A percentile compares a stretch with the other conserved stretches of the same genome.
These are phyloP conservation scores for Podospora bellae-mahoneyi DNA, from an alignment of 495 filamentous ascomycete species.

Conservation along the genomic window DNA sequence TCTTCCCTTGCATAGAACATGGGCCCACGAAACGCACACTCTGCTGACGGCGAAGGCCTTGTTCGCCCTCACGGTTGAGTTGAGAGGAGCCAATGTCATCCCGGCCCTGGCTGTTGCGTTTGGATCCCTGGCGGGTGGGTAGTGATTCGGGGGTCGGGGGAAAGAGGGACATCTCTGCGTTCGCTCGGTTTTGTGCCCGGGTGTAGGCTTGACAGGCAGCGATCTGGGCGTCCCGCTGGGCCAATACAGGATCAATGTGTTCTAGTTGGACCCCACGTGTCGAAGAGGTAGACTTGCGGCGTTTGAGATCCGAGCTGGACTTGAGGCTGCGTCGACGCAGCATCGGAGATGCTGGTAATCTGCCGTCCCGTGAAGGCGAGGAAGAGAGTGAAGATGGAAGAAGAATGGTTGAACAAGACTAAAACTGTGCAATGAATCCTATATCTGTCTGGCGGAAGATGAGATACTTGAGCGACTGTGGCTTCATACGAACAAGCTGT, in stretches of 20 bases:
- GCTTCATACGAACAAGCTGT: neutral
- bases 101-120: neutral
- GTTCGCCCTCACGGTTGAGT: constrained; percentile 10
- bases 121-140: constrained; percentile 16
- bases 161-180: constrained; percentile 38
- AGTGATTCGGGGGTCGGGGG: constrained; percentile 30
- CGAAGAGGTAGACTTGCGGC: constrained; percentile 63
- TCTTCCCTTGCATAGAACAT: constrained; percentile 27
- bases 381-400: constrained; percentile 20
- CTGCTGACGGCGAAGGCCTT: constrained; percentile 41
- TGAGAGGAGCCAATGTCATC: constrained; percentile 8
- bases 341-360: constrained; percentile 34
- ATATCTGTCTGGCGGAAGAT: constrained; percentile 19
- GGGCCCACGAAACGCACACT: constrained; percentile 57
- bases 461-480: constrained; percentile 7
- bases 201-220: constrained; percentile 67
- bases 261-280: constrained; percentile 48
- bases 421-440: constrained; percentile 28
- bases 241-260: constrained; percentile 52
- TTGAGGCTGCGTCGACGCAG: constrained; percentile 44
- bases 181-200: constrained; percentile 51
- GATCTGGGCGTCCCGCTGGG: constrained; percentile 59
- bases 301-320: constrained; percentile 45
- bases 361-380: constrained; percentile 10
- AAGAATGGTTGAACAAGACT: constrained; percentile 16